These are phyloP conservation scores for Cyclotella choctawhatcheeana DNA, from an alignment of 108 stramenopile genomes.

Conservation along the genomic window DNA sequence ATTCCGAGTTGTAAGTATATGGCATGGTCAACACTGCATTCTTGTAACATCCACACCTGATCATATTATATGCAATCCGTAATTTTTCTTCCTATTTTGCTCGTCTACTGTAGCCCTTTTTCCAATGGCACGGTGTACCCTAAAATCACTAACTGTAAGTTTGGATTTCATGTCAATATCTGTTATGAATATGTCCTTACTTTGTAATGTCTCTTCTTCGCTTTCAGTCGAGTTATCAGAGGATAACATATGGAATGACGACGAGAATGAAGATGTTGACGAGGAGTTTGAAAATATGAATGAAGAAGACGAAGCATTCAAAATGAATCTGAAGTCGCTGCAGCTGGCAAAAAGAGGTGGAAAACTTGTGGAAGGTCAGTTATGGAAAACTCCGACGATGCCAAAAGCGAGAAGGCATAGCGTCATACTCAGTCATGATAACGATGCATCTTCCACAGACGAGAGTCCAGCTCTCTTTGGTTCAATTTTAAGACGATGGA, in stretches of 20 bases:
- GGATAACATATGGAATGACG: constrained; percentile 12
- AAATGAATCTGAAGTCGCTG: background rate
- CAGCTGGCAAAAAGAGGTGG: no score
- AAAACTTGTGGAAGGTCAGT: no score
- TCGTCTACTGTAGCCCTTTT: no score
- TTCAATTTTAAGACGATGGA: background rate
- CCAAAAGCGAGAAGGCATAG: no score
- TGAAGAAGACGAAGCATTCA: background rate
- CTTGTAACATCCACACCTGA: no score
- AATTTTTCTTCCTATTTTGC: no score
- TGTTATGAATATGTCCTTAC: background rate
- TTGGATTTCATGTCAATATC: constrained; percentile 28
- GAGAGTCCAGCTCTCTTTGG: no score
- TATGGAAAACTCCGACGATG: no score
- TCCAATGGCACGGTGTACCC: constrained; percentile 67
- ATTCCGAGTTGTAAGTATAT: constrained; percentile 79
- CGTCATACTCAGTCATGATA: no score
- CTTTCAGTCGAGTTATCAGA: constrained; percentile 2
- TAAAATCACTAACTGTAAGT: constrained; percentile 63
- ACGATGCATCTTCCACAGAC: no score
- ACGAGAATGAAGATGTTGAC: background rate
- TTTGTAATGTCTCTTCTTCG: background rate
- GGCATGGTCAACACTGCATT: no score
- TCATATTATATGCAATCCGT: no score
- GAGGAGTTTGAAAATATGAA: background rate